phyloP scores from a whole-genome alignment of 306 rosid genomes.

The Quercus robur region DNA sequence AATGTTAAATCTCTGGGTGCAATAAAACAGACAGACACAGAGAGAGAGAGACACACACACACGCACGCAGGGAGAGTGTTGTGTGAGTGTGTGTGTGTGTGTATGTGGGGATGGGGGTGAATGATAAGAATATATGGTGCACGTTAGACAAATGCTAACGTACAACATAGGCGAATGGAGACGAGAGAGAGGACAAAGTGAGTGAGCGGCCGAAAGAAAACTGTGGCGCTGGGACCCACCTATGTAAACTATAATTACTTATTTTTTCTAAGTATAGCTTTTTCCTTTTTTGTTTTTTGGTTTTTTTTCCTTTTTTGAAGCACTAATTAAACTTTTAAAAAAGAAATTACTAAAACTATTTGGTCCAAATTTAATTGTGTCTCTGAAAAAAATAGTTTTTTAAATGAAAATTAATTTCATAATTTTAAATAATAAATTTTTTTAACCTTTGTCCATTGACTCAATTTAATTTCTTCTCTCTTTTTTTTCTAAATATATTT shows the following conservation, averaged over 20 bases:
- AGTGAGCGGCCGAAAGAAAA: constrained; percentile 49
- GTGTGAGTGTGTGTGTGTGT: background rate
- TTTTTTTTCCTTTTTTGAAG: background rate
- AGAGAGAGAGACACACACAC: background rate
- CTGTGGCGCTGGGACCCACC: constrained; percentile 47
- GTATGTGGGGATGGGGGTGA: constrained; percentile 2
- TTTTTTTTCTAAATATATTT: too few species aligned
- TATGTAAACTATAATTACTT: constrained; percentile 17
- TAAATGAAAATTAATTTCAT: too few species aligned
- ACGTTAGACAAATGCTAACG: constrained; percentile 40
- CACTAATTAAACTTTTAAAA: background rate
- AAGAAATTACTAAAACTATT: background rate
- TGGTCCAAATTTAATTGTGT: too few species aligned
- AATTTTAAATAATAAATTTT: too few species aligned
- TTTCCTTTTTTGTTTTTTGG: background rate
- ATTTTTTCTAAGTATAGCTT: background rate
- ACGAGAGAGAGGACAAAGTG: constrained; percentile 46
- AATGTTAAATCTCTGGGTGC: constrained; percentile 5
- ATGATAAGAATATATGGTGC: constrained; percentile 46
- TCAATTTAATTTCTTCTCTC: too few species aligned
- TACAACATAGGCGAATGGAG: constrained; percentile 21
- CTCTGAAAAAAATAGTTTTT: too few species aligned
- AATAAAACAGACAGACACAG: constrained; percentile 3
- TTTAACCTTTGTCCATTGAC: too few species aligned
- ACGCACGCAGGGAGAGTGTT: background rate